Conservation (phyloP, 495 filamentous ascomycete genomes). For the Penicillium macrosclerotiorum region DNA sequence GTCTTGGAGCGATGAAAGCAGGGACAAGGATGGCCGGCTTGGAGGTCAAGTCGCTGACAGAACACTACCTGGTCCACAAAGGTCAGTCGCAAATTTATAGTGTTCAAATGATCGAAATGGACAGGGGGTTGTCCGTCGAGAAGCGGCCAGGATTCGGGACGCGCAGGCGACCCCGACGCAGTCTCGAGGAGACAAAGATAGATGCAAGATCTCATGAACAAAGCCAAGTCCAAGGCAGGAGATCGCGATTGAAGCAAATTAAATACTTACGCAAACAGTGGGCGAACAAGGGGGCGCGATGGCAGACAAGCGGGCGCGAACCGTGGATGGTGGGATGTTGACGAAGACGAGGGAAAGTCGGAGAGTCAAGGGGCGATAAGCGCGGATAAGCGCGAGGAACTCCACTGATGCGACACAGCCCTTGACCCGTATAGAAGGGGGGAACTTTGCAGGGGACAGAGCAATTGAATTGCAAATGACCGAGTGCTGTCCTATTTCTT, state of each 20-base stretch:
- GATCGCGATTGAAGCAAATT: neutral
- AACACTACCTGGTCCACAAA: no score
- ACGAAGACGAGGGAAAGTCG: conserved; percentile 18
- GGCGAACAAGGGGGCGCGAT: neutral
- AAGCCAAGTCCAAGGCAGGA: neutral
- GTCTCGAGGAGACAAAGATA: neutral
- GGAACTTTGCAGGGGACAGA: neutral
- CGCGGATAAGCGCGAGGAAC: conserved; percentile 30
- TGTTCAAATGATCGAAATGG: no score
- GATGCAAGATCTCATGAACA: neutral
- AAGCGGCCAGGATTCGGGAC: neutral
- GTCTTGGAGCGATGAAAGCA: neutral
- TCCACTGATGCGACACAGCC: conserved; percentile 16
- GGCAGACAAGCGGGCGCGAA: conserved; percentile 7
- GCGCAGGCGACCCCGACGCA: neutral
- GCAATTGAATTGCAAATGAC: no score
- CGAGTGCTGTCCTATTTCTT: no score
- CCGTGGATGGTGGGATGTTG: conserved; percentile 25
- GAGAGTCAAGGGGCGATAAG: conserved; percentile 35
- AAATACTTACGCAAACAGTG: conserved; percentile 9
- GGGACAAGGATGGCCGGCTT: neutral
- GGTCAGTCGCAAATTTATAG: no score
- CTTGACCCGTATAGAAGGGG: conserved; percentile 5
- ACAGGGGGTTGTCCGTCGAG: neutral
- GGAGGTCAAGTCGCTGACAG: no score